phyloP scores from a whole-genome alignment of 345 rosid species.

The Hirschfeldia incana region DNA sequence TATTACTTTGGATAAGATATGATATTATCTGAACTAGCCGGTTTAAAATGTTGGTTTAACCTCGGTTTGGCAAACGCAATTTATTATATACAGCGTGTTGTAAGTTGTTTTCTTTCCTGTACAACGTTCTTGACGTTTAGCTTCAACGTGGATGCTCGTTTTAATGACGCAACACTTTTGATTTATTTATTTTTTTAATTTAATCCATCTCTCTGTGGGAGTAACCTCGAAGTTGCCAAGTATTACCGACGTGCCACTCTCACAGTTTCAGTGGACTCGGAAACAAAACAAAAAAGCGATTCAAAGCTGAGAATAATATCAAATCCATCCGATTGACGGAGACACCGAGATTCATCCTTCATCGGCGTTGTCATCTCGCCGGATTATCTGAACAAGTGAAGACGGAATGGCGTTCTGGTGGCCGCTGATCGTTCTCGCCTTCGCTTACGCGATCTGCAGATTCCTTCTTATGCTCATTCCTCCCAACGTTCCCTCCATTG shows the following conservation, averaged over 20 bases:
- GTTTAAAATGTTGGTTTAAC: not conserved
- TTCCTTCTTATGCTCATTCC: constrained; percentile 90
- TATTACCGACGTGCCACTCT: constrained; percentile 25
- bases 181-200: not conserved
- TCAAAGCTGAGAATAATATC: constrained; percentile 23
- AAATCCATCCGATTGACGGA: constrained; percentile 24
- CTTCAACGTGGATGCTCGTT: constrained; percentile 24
- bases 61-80: not conserved
- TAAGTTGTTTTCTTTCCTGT: not conserved
- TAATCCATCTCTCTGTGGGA: not conserved
- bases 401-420: constrained; percentile 79
- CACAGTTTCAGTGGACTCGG: constrained; percentile 32
- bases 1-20: not conserved
- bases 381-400: too few species aligned
- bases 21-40: not conserved
- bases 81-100: not conserved
- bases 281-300: constrained; percentile 3
- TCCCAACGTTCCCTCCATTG: constrained; percentile 88
- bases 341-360: constrained; percentile 15
- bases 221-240: constrained; percentile 13
- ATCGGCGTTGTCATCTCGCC: not conserved
- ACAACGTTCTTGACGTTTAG: constrained; percentile 19
- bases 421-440: constrained; percentile 77
- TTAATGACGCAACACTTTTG: not conserved
- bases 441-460: constrained; percentile 89